Percentiles rank a stretch among this genome's conserved stretches.
phyloP scores from a whole-genome alignment of 768 basidiomycete species.

The Mycena metata region DNA sequence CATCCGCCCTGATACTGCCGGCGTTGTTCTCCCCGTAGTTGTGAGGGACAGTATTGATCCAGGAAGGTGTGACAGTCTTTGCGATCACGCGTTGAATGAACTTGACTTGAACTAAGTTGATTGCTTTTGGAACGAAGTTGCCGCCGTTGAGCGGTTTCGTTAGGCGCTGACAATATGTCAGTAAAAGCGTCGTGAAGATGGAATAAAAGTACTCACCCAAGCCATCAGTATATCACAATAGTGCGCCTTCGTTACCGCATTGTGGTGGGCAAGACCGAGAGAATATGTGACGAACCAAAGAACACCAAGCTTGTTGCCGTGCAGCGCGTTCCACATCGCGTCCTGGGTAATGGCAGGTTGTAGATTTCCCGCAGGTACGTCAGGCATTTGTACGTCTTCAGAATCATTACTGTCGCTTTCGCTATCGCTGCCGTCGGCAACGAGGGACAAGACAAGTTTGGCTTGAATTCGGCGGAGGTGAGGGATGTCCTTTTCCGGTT shows the following conservation, averaged over 20 bases:
- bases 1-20: no score
- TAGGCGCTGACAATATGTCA: slow-evolving; percentile 27
- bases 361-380: slow-evolving; percentile 23
- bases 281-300: slow-evolving; percentile 31
- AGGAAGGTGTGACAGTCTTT: slow-evolving; percentile 26
- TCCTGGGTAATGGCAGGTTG: slow-evolving; percentile 25
- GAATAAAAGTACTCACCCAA: slow-evolving; percentile 30
- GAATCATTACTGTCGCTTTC: slow-evolving; percentile 1
- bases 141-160: slow-evolving; percentile 31
- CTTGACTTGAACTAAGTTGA: slow-evolving; percentile 31
- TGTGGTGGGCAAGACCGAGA: slow-evolving; percentile 16
- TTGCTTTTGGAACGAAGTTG: slow-evolving; percentile 29
- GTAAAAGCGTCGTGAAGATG: slow-evolving; percentile 12
- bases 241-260: slow-evolving; percentile 21
- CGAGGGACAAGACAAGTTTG: slow-evolving; percentile 28
- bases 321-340: slow-evolving; percentile 10
- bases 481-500: slow-evolving; percentile 20
- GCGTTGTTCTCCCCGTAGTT: no score
- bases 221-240: slow-evolving; percentile 30
- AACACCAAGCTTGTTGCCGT: slow-evolving; percentile 14
- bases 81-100: slow-evolving; percentile 33
- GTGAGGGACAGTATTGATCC: no score
- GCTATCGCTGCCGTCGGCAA: slow-evolving; percentile 1
- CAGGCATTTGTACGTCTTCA: slow-evolving; percentile 30
- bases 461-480: slow-evolving; percentile 18